Evolutionary conservation across 176 grass and related monocot species (phyloP).

Genomic region (Avena insularis): DNA sequence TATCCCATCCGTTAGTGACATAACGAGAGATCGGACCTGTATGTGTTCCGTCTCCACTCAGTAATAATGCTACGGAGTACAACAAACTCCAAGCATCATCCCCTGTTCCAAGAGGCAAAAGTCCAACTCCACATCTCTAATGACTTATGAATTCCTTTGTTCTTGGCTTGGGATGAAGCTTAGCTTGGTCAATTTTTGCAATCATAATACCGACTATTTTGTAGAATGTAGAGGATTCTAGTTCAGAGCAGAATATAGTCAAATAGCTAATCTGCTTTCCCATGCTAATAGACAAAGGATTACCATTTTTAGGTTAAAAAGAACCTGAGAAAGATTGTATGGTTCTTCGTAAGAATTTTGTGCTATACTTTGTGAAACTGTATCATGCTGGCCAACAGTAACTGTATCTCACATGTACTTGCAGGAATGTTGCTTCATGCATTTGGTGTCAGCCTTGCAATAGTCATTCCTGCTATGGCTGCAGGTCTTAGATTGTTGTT

Average conservation of each 20-base stretch:
- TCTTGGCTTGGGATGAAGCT: constrained; percentile 25
- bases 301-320: constrained; percentile 16
- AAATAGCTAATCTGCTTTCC: constrained; percentile 6
- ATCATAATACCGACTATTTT: constrained; percentile 10
- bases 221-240: constrained; percentile 21
- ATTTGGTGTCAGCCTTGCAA: constrained; percentile 75
- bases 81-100: neutral
- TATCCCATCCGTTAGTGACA: neutral
- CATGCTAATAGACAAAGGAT: constrained; percentile 3
- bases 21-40: neutral
- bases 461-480: constrained; percentile 72
- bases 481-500: constrained; percentile 84
- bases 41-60: neutral
- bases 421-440: constrained; percentile 89
- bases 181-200: neutral
- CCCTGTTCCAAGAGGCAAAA: neutral
- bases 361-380: neutral
- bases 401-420: constrained; percentile 49
- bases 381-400: constrained; percentile 32
- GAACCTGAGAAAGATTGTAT: constrained; percentile 32
- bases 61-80: neutral
- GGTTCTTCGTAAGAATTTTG: constrained; percentile 9
- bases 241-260: neutral
- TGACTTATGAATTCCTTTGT: neutral
- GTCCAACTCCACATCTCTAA: neutral